Percentiles rank a stretch among this genome's conserved stretches.
These are phyloP conservation scores for Neoboletus subvelutipes DNA, from an alignment of 768 basidiomycete genomes.

Conservation along the genomic window DNA sequence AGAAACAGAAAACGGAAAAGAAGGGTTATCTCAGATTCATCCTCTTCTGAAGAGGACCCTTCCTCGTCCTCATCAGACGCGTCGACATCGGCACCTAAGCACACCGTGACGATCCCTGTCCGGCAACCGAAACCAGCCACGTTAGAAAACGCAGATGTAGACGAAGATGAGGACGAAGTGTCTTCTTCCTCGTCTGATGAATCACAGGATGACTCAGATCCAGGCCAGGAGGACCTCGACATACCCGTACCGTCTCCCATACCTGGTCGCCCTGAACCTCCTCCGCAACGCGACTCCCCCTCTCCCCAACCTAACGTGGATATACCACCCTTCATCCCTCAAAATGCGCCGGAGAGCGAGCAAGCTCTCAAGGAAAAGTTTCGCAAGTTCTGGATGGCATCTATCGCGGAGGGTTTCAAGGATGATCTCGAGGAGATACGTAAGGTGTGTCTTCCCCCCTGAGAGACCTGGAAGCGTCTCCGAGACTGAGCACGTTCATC, in stretches of 20 bases:
- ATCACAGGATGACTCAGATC: slow-evolving; percentile 2
- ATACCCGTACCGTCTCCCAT: background rate
- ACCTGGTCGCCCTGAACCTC: background rate
- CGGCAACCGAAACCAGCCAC: slow-evolving; percentile 1
- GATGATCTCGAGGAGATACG: slow-evolving; percentile 83
- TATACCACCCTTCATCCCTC: slow-evolving; percentile 60
- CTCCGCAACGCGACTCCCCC: slow-evolving; percentile 22
- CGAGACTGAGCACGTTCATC: background rate
- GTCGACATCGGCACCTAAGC: slow-evolving; percentile 13
- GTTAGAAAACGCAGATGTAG: background rate
- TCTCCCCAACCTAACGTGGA: slow-evolving; percentile 22
- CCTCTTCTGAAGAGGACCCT: slow-evolving; percentile 38
- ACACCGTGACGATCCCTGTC: slow-evolving; percentile 12
- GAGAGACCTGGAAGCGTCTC: background rate
- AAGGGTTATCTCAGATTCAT: slow-evolving; percentile 44
- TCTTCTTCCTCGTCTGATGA: slow-evolving; percentile 24
- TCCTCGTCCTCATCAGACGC: slow-evolving; percentile 23
- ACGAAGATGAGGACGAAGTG: slow-evolving; percentile 7
- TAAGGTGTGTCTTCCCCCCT: slow-evolving; percentile 50
- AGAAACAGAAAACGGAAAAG: slow-evolving; percentile 55
- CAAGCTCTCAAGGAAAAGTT: slow-evolving; percentile 63
- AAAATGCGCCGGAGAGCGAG: slow-evolving; percentile 43
- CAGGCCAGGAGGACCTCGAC: slow-evolving; percentile 6
- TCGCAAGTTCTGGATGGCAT: slow-evolving; percentile 84
- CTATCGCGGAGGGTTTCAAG: slow-evolving; percentile 77